phyloP scores from a whole-genome alignment of 495 filamentous ascomycete species.

The Aspergillus taichungensis region DNA sequence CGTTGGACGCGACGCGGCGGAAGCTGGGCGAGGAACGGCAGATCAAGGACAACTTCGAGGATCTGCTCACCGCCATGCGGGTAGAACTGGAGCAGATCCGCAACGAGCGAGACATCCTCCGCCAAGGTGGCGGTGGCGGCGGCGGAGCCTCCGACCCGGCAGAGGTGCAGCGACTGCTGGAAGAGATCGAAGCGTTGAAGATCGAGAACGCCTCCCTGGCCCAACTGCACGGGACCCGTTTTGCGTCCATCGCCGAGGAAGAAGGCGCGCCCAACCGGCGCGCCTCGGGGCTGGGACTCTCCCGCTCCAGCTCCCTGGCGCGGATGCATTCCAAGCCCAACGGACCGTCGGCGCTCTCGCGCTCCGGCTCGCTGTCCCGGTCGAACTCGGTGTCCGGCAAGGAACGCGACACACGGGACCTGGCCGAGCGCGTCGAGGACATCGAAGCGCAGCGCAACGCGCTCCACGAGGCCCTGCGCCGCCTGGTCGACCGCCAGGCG shows the following conservation, averaged over 20 bases:
- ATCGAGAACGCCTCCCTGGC: constrained; percentile 45
- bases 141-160: constrained; percentile 54
- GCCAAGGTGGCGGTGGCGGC: constrained; percentile 63
- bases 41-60: constrained; percentile 89
- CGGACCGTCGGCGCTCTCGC: constrained; percentile 25
- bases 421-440: constrained; percentile 80
- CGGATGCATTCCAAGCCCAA: constrained; percentile 27
- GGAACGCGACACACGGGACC: constrained; percentile 56
- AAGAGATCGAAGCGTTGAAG: constrained; percentile 56
- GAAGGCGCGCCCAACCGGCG: constrained; percentile 20
- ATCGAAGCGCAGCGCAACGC: constrained; percentile 91
- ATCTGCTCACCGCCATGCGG: constrained; percentile 74
- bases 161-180: constrained; percentile 60
- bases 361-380: constrained; percentile 38
- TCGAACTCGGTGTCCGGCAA: constrained; percentile 56
- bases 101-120: constrained; percentile 78
- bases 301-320: constrained; percentile 55
- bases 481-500: constrained; percentile 78
- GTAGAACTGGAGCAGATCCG: constrained; percentile 71
- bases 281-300: constrained; percentile 38
- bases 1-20: constrained; percentile 71
- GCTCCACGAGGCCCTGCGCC: constrained; percentile 74
- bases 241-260: constrained; percentile 60
- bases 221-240: constrained; percentile 41
- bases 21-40: constrained; percentile 77